Evolutionary conservation across 2,329 filamentous ascomycete genomes (phyloP).

Genomic region (Penicillium griseofulvum): DNA sequence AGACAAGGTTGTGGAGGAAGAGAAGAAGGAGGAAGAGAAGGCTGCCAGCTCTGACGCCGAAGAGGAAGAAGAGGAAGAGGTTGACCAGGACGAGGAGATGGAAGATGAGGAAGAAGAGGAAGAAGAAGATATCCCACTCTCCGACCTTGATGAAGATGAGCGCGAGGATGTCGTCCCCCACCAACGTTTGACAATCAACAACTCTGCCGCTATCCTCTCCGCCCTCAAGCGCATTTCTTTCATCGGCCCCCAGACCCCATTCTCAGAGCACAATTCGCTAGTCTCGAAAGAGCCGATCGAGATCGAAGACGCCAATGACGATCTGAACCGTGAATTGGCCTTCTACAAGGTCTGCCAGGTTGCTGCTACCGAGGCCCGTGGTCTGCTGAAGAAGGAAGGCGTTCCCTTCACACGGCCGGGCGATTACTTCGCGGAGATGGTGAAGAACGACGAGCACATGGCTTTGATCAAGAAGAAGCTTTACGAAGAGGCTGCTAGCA

Average conservation of each 20-base stretch:
- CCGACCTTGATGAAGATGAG: conserved; percentile 78
- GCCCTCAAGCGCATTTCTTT: conserved; percentile 66
- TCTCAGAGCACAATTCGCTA: conserved; percentile 79
- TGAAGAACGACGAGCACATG: conserved; percentile 98
- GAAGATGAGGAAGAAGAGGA: conserved; percentile 66
- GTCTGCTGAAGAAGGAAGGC: conserved; percentile 75
- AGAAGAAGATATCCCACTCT: conserved; percentile 84
- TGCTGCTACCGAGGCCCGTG: conserved; percentile 70
- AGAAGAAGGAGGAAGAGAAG: conserved; percentile 39
- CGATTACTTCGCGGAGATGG: conserved; percentile 99
- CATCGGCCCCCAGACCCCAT: conserved; percentile 64
- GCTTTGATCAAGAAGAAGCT: conserved; percentile 91
- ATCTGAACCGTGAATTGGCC: conserved; percentile 84
- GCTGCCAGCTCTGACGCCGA: conserved; percentile 31
- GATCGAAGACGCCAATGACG: conserved; percentile 83
- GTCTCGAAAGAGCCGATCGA: conserved; percentile 65
- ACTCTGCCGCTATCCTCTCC: conserved; percentile 78
- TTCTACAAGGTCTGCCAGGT: conserved; percentile 89
- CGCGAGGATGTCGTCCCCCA: conserved; percentile 84
- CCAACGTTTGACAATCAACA: conserved; percentile 95
- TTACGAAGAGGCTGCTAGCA: conserved; percentile 83
- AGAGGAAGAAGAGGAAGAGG: conserved; percentile 33
- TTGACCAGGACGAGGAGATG: conserved; percentile 38
- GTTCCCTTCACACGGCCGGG: conserved; percentile 82
- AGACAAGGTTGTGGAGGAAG: conserved; percentile 21